Base-by-base conservation (phyloP, 2,329 filamentous ascomycete genomes). In the Delphinella strobiligena region DNA sequence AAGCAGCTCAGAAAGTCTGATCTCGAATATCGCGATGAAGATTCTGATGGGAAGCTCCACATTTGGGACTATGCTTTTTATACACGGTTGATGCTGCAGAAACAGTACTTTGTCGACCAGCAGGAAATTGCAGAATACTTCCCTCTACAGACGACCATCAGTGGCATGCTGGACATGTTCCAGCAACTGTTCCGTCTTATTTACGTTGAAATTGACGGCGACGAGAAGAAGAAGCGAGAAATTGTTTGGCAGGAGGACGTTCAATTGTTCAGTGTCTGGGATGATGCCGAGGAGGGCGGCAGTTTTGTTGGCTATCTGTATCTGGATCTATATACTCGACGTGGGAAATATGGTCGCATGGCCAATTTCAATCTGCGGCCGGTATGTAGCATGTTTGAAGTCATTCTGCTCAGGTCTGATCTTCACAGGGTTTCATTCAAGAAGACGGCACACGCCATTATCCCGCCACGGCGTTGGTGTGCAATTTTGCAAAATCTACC, bases 41-140 rank as follows among this genome's bases (percentile, higher is more conserved):
- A 57, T 4, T 70, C 74, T 8, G 80, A 84, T 49, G 75, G 72
- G 35, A 76, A 77, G 49, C 86, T 87, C 59, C 89, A 83, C 59
- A 72, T 88, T 30, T 91, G 85, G 84, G 84, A 91, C 49, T 73
- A 82, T 54, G 71, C 80, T 31, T 91, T 77, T 62, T 91, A 89
- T 60, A 80, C 85, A 49, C 76, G 81, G 5, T 66, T 88, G 55
- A 80, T 87, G 74, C 74, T 87, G 30, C 82, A 89, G 64, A 74
- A 81, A 54, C 80, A 89, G 54, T 89, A 78, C 57, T 78, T 75
- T 51, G 78, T 91, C 34, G 82, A 89, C 47, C 82, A 89, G 58
- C 75, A 79, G 51, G 75, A 78, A 54, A 83, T 91, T 52, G 78
- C 84, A 7, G 81, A 91, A 61, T 91, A 88, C 61, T 91, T 91